Evolutionary conservation across 2,329 filamentous ascomycete genomes (phyloP).

Genomic region (Huntiella decipiens): DNA sequence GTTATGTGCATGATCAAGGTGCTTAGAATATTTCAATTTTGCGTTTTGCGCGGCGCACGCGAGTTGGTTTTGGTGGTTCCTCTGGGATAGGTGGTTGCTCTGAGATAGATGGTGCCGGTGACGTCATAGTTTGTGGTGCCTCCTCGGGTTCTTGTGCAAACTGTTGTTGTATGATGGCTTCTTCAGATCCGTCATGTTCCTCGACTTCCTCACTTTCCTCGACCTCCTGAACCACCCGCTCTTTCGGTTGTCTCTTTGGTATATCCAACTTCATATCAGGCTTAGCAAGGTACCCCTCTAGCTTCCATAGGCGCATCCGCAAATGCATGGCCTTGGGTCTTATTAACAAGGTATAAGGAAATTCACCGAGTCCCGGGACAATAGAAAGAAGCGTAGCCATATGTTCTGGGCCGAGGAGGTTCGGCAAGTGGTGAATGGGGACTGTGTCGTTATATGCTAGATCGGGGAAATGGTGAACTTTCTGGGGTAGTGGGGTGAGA

Average conservation of each 20-base stretch:
- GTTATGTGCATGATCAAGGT: not conserved
- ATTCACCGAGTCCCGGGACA: conserved; percentile 19
- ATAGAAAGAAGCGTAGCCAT: conserved; percentile 21
- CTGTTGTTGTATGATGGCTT: not conserved
- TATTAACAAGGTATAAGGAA: conserved; percentile 25
- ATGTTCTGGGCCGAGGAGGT: conserved; percentile 31
- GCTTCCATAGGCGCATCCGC: conserved; percentile 35
- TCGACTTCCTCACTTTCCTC: not conserved
- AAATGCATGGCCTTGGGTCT: conserved; percentile 23
- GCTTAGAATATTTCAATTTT: not conserved
- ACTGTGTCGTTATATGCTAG: conserved; percentile 20
- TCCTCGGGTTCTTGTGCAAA: not conserved
- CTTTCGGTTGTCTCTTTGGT: not conserved
- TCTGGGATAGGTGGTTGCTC: not conserved
- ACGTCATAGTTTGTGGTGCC: not conserved
- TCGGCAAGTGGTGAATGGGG: conserved; percentile 32
- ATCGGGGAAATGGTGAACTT: not conserved
- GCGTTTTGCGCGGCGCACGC: not conserved
- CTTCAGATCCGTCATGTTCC: not conserved
- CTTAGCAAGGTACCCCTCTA: conserved; percentile 32
- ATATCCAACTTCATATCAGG: not conserved
- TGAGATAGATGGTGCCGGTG: not conserved
- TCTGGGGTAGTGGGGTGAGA: not conserved
- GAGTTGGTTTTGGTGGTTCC: not conserved
- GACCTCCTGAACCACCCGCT: not conserved